Conservation (phyloP, 306 rosid species). For the Inga leiocalycina region DNA sequence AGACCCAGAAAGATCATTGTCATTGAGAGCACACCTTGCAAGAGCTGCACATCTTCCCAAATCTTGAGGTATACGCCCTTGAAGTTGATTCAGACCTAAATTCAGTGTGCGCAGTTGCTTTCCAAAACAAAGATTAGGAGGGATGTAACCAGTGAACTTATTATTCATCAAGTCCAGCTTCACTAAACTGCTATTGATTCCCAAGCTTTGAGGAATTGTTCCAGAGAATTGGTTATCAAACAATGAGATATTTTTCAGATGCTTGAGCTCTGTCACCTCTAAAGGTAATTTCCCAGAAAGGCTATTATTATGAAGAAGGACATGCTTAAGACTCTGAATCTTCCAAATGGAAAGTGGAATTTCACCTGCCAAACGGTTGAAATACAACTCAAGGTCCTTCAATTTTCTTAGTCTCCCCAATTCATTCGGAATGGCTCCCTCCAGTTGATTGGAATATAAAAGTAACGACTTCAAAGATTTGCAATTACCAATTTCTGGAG, state of each 20-base stretch:
- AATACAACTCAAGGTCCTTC: background rate
- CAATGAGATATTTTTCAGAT: constrained; percentile 63
- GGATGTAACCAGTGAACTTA: constrained; percentile 62
- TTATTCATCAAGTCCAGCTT: constrained; percentile 63
- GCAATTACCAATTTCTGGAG: background rate
- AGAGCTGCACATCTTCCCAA: constrained; percentile 75
- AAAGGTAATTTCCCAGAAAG: constrained; percentile 51
- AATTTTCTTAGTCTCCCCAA: background rate
- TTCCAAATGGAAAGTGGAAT: background rate
- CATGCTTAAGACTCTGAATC: background rate
- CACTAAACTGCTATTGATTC: constrained; percentile 68
- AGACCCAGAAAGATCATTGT: constrained; percentile 54
- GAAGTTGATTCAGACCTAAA: constrained; percentile 67
- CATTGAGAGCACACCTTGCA: constrained; percentile 55
- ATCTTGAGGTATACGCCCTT: constrained; percentile 64
- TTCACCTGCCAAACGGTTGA: background rate
- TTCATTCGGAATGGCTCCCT: background rate
- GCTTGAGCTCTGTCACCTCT: constrained; percentile 69
- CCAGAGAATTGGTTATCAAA: constrained; percentile 71
- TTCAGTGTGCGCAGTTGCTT: constrained; percentile 45
- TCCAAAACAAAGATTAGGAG: constrained; percentile 76
- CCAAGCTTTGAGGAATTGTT: constrained; percentile 71
- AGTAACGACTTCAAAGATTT: background rate
- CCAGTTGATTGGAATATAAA: background rate
- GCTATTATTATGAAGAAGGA: background rate